Conservation (phyloP, 345 rosid genomes). For the Rhodomyrtus tomentosa region DNA sequence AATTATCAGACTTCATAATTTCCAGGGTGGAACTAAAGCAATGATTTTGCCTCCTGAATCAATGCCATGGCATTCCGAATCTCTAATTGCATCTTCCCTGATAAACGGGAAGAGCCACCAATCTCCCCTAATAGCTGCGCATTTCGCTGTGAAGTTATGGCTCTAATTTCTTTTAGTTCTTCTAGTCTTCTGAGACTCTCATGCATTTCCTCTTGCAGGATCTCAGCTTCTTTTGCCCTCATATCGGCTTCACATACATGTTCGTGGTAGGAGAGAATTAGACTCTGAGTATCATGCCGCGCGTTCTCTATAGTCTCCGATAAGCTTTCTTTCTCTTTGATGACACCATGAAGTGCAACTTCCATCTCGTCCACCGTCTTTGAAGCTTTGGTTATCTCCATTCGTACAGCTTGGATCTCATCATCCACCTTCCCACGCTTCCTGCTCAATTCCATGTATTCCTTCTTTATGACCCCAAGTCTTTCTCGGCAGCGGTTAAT, state of each 20-base stretch:
- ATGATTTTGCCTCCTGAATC: constrained; percentile 30
- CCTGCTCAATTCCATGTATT: constrained; percentile 28
- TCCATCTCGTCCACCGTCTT: constrained; percentile 34
- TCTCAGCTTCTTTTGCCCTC: constrained; percentile 38
- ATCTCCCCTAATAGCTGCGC: constrained; percentile 14
- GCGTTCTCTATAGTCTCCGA: constrained; percentile 43
- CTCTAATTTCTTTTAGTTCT: constrained; percentile 19
- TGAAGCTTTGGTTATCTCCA: constrained; percentile 34
- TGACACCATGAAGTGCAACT: constrained; percentile 23
- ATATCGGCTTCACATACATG: constrained; percentile 37
- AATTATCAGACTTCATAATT: not conserved
- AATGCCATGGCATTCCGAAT: constrained; percentile 17
- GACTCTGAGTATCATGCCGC: constrained; percentile 22
- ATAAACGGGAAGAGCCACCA: constrained; percentile 3
- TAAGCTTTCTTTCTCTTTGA: constrained; percentile 47
- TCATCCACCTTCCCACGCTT: constrained; percentile 27
- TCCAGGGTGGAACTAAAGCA: constrained; percentile 8
- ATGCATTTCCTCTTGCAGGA: constrained; percentile 33
- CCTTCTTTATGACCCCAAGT: constrained; percentile 29
- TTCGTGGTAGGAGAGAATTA: constrained; percentile 52
- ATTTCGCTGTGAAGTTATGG: constrained; percentile 17
- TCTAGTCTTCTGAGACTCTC: constrained; percentile 16
- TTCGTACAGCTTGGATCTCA: constrained; percentile 21
- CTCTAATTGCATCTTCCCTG: constrained; percentile 35
- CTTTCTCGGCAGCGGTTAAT: constrained; percentile 45